Evolutionary conservation across 2,329 filamentous ascomycete genomes (phyloP).

Genomic region (Fusarium marasasianum): DNA sequence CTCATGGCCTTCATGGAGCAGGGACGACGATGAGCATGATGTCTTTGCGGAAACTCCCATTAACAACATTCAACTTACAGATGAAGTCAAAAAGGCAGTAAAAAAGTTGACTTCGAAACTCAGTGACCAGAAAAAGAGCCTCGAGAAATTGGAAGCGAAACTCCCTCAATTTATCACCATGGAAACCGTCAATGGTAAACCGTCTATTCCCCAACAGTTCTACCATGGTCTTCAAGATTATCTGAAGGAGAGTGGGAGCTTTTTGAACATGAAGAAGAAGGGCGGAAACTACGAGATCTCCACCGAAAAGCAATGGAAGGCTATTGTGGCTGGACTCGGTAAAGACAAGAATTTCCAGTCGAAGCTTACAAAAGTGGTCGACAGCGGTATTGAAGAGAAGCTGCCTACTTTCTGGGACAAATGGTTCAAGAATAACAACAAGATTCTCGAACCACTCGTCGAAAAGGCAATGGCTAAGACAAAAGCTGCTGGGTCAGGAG

Average conservation of each 20-base stretch:
- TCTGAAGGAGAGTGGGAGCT: slow-evolving; percentile 58
- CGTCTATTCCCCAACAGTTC: slow-evolving; percentile 67
- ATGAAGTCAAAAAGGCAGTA: slow-evolving; percentile 46
- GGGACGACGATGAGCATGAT: slow-evolving; percentile 23
- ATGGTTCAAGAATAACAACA: slow-evolving; percentile 63
- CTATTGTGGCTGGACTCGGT: slow-evolving; percentile 54
- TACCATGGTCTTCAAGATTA: slow-evolving; percentile 70
- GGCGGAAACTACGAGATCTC: slow-evolving; percentile 51
- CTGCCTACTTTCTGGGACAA: slow-evolving; percentile 58
- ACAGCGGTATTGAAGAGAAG: slow-evolving; percentile 43
- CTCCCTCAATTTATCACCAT: slow-evolving; percentile 69
- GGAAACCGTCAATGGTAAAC: slow-evolving; percentile 60
- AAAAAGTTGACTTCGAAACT: slow-evolving; percentile 43
- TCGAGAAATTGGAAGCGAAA: slow-evolving; percentile 56
- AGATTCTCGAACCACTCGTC: slow-evolving; percentile 47
- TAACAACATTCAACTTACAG: slow-evolving; percentile 28
- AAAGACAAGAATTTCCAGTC: slow-evolving; percentile 45
- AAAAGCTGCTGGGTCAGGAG: slow-evolving; percentile 45
- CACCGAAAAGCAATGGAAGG: slow-evolving; percentile 59
- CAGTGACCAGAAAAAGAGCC: slow-evolving; percentile 49
- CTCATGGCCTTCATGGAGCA: slow-evolving; percentile 39
- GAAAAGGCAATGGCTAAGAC: slow-evolving; percentile 49
- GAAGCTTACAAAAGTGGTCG: slow-evolving; percentile 42
- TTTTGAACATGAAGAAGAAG: slow-evolving; percentile 57
- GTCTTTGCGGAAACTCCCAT: slow-evolving; percentile 23